These are phyloP conservation scores for Colletotrichum camelliae DNA, from an alignment of 2,329 filamentous ascomycete genomes.

Conservation along the genomic window DNA sequence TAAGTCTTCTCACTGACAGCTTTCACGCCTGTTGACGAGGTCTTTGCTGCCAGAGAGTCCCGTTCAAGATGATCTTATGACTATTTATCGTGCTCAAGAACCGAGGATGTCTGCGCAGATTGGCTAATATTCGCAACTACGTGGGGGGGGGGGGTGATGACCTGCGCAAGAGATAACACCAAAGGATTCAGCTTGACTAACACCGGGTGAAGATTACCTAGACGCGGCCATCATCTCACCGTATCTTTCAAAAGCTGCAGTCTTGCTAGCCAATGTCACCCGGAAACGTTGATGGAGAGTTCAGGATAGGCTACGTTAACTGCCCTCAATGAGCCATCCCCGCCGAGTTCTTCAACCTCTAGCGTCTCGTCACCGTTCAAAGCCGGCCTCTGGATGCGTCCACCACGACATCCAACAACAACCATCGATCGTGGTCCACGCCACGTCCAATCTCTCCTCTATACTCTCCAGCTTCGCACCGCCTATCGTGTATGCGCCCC, in stretches of 20 bases:
- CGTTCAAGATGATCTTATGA: not conserved
- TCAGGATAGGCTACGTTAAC: not conserved
- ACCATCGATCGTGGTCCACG: not conserved
- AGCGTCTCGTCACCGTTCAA: not conserved
- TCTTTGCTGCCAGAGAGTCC: not conserved
- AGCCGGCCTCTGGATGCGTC: not conserved
- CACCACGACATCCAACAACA: not conserved
- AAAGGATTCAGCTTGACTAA: not conserved
- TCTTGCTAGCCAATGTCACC: too few relatives aligned
- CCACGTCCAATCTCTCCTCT: not conserved
- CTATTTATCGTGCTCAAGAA: not conserved
- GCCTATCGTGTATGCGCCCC: conserved; percentile 21
- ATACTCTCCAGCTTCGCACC: not conserved
- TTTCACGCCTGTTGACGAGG: not conserved
- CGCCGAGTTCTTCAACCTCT: not conserved
- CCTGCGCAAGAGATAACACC: not conserved
- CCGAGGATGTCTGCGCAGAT: not conserved
- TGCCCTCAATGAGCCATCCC: not conserved
- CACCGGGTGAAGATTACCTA: not conserved
- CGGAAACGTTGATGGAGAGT: not conserved
- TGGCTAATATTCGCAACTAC: not conserved
- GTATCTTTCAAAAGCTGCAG: too few relatives aligned
- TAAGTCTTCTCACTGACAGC: not conserved
- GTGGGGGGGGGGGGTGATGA: too few relatives aligned
- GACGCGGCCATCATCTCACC: not conserved